phyloP scores from a whole-genome alignment of 1,139 yeast species.

The Scheffersomyces quercinus region DNA sequence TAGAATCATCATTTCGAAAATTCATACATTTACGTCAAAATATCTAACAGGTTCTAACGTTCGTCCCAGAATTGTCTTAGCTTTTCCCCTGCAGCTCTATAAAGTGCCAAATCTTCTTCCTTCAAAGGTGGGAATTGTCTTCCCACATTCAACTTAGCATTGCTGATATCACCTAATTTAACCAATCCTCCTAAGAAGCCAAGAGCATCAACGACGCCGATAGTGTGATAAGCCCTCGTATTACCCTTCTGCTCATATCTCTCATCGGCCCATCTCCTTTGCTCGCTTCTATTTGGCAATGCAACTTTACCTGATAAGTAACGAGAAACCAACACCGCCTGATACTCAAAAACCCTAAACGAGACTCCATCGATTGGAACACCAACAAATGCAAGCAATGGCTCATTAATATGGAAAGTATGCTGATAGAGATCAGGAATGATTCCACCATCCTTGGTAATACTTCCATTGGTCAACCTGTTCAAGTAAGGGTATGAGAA shows the following conservation, averaged over 20 bases:
- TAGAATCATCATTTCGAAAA: too few species aligned
- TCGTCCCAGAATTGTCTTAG: slow-evolving; percentile 24
- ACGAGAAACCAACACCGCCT: slow-evolving; percentile 37
- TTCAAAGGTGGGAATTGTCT: slow-evolving; percentile 35
- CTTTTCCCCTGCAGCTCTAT: slow-evolving; percentile 19
- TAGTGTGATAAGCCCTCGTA: slow-evolving; percentile 45
- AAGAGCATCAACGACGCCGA: slow-evolving; percentile 25
- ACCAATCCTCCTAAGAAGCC: slow-evolving; percentile 24
- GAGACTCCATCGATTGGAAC: slow-evolving; percentile 44
- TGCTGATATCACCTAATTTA: slow-evolving; percentile 29
- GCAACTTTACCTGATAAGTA: slow-evolving; percentile 33
- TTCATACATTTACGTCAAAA: too few species aligned
- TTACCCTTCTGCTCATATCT: slow-evolving; percentile 26
- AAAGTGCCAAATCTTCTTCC: slow-evolving; percentile 24
- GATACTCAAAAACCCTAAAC: slow-evolving; percentile 43
- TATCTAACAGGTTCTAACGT: slow-evolving; percentile 2
- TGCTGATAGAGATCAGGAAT: slow-evolving; percentile 36
- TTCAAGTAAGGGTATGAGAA: slow-evolving; percentile 44
- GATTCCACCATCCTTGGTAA: slow-evolving; percentile 31
- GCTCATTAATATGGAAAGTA: slow-evolving; percentile 39
- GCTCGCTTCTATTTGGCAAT: slow-evolving; percentile 30
- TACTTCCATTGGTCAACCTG: slow-evolving; percentile 17
- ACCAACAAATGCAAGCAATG: slow-evolving; percentile 38
- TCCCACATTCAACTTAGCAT: slow-evolving; percentile 20
- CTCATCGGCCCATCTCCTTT: slow-evolving; percentile 30